phyloP scores from a whole-genome alignment of 1,284 basidiomycete species.

The Pseudozyma sp. region DNA sequence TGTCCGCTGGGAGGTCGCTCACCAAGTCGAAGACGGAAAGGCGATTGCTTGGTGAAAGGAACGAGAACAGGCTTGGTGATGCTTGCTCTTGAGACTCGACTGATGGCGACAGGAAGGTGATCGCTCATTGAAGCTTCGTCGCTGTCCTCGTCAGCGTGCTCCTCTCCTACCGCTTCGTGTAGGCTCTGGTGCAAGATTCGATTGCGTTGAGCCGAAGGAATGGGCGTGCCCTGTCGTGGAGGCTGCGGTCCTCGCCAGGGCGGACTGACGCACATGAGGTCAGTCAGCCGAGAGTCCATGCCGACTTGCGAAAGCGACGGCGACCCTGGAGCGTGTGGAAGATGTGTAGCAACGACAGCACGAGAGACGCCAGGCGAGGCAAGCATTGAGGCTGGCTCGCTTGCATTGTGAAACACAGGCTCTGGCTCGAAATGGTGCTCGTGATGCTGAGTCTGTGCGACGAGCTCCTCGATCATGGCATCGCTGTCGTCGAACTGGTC shows the following conservation, averaged over 20 bases:
- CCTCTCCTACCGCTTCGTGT: conserved; percentile 3
- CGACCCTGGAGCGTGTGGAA: conserved; percentile 14
- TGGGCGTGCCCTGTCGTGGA: conserved; percentile 29
- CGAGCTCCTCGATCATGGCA: conserved; percentile 27
- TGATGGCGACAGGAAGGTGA: conserved; percentile 16
- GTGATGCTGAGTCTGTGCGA: conserved; percentile 13
- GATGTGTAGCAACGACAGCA: conserved; percentile 16
- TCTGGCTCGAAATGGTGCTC: neutral
- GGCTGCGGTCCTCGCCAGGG: conserved; percentile 31
- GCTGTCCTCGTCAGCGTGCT: conserved; percentile 13
- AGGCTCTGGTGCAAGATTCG: conserved; percentile 21
- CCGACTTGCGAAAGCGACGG: conserved; percentile 47
- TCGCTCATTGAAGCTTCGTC: conserved; percentile 19
- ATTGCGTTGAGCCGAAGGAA: conserved; percentile 30
- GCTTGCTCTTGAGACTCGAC: conserved; percentile 8
- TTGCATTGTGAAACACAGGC: neutral
- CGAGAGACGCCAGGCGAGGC: conserved; percentile 39
- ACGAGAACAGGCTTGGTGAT: conserved; percentile 2
- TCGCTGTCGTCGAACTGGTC: conserved; percentile 28
- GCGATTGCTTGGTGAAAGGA: conserved; percentile 21
- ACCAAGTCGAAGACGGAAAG: conserved; percentile 29
- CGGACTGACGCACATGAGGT: conserved; percentile 45
- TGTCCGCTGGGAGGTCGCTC: neutral
- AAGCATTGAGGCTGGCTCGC: conserved; percentile 4
- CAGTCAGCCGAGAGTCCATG: conserved; percentile 49